These are phyloP conservation scores for Mortierella hygrophila DNA, from an alignment of 192 early-diverging fungal genomes.

Conservation along the genomic window DNA sequence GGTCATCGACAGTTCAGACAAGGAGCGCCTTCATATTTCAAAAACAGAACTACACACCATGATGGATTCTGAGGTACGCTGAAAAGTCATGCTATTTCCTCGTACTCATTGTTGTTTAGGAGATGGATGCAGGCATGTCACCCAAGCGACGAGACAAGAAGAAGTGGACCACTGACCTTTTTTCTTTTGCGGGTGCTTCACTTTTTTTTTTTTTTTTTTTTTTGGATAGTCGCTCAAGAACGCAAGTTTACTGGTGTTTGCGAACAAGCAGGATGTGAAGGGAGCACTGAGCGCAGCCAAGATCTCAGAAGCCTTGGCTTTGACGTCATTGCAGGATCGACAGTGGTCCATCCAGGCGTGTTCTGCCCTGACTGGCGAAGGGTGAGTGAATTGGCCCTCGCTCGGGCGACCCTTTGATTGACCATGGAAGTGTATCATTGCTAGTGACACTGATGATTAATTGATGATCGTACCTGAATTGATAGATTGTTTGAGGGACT, in stretches of 20 bases:
- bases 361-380: slow-evolving; percentile 76
- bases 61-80: slow-evolving; percentile 74
- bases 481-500: slow-evolving; percentile 68
- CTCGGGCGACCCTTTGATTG: not conserved
- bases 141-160: not conserved
- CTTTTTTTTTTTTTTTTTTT: too few relatives aligned
- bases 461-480: not conserved
- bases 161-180: not conserved
- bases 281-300: slow-evolving; percentile 71
- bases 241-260: slow-evolving; percentile 72
- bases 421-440: not conserved
- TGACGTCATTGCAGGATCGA: slow-evolving; percentile 70
- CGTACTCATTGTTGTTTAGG: not conserved
- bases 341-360: slow-evolving; percentile 84
- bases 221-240: slow-evolving; percentile 64
- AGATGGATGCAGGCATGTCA: not conserved
- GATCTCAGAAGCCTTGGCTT: slow-evolving; percentile 71
- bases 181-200: not conserved
- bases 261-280: slow-evolving; percentile 79
- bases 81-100: not conserved
- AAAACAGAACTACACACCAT: slow-evolving; percentile 74
- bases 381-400: slow-evolving; percentile 52
- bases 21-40: slow-evolving; percentile 71
- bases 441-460: not conserved
- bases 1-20: slow-evolving; percentile 80